These are phyloP conservation scores for Yamadazyma atlantica DNA, from an alignment of 1,139 yeast genomes.

Conservation along the genomic window DNA sequence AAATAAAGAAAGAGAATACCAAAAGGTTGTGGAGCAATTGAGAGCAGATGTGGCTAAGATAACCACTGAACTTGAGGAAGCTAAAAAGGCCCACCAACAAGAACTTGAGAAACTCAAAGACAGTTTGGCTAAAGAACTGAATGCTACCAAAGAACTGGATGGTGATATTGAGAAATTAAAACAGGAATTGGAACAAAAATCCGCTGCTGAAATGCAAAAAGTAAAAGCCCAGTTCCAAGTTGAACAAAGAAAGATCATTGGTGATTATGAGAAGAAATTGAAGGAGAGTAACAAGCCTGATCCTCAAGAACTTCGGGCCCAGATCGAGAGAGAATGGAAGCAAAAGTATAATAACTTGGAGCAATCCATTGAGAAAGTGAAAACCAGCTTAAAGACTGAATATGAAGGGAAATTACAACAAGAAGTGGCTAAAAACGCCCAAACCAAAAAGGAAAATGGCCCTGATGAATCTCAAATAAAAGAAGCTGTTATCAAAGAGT, in stretches of 20 bases:
- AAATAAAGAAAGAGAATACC: constrained; percentile 21
- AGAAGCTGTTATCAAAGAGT: constrained; percentile 12
- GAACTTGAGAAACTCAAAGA: constrained; percentile 10
- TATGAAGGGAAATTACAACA: constrained; percentile 19
- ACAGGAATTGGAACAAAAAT: constrained; percentile 12
- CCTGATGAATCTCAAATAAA: constrained; percentile 8
- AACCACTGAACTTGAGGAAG: constrained; percentile 14
- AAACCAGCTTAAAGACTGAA: constrained; percentile 21
- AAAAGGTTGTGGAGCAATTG: constrained; percentile 24
- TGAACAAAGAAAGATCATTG: constrained; percentile 13
- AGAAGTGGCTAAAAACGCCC: constrained; percentile 12
- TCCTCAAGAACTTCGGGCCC: not conserved
- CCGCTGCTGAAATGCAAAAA: constrained; percentile 11
- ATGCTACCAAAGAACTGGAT: not conserved
- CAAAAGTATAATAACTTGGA: constrained; percentile 19
- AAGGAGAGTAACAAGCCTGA: not conserved
- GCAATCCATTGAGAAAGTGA: constrained; percentile 18
- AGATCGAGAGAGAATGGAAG: constrained; percentile 11
- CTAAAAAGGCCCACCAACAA: constrained; percentile 12
- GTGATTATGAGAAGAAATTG: constrained; percentile 13
- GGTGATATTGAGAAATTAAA: constrained; percentile 4
- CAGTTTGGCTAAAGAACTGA: constrained; percentile 4
- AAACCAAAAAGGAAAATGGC: constrained; percentile 15
- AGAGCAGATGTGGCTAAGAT: constrained; percentile 19
- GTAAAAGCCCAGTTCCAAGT: constrained; percentile 10